Evolutionary conservation across 768 basidiomycete genomes (phyloP).

Genomic region (Chalciporus piperatus): DNA sequence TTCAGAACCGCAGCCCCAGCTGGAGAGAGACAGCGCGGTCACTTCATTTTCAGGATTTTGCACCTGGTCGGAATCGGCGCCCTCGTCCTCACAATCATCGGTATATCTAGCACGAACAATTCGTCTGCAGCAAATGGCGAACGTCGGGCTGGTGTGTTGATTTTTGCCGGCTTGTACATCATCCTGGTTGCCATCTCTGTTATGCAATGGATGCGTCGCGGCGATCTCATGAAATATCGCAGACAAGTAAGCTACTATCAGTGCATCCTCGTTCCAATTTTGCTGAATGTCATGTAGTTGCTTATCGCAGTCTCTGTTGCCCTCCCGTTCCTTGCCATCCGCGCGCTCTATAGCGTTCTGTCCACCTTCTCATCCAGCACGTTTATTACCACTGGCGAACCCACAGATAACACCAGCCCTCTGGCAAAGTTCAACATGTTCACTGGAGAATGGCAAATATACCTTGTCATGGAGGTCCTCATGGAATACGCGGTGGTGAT

Average conservation of each 20-base stretch:
- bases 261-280: conserved; percentile 1
- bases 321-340: conserved; percentile 58
- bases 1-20: conserved; percentile 31
- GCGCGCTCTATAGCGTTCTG: conserved; percentile 49
- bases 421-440: conserved; percentile 56
- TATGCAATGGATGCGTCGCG: conserved; percentile 52
- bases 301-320: conserved; percentile 52
- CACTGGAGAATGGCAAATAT: conserved; percentile 57
- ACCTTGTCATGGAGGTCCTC: conserved; percentile 54
- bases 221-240: conserved; percentile 28
- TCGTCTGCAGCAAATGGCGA: conserved; percentile 24
- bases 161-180: conserved; percentile 38
- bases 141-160: conserved; percentile 32
- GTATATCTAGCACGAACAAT: conserved; percentile 21
- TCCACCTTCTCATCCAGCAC: conserved; percentile 51
- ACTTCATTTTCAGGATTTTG: conserved; percentile 23
- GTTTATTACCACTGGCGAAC: conserved; percentile 27
- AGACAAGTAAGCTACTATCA: conserved; percentile 31
- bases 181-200: conserved; percentile 44
- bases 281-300: conserved; percentile 40
- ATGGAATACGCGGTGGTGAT: conserved; percentile 55
- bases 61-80: conserved; percentile 27
- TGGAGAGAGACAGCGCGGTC: conserved; percentile 8
- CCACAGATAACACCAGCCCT: conserved; percentile 21
- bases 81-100: conserved; percentile 33